Base-by-base conservation (phyloP, 345 rosid genomes). In the Tarenaya hassleriana region DNA sequence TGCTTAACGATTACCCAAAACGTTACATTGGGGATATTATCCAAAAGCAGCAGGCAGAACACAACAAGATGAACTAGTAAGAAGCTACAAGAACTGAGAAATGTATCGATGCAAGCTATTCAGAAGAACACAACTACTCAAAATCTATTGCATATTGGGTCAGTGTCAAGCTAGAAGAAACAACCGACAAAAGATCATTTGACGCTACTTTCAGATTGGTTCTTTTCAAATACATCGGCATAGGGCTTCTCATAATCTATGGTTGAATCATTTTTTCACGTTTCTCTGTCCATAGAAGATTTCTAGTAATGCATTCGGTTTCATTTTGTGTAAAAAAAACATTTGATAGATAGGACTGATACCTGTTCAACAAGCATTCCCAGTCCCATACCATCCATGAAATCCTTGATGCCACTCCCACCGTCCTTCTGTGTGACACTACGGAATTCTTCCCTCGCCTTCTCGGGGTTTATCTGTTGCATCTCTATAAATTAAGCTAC, bases 361-460 rank as follows among this genome's bases (percentile, higher is more conserved):
- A 88, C 98, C 95, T 88, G 96, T 49, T 92, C 95, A 16, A 67
- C 86, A 34, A 92, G 77, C 88, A 88, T 73, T 24, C 98, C 98
- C 37, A 85, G 94, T 48, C 98, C 98, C 95, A 92, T 81, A 35
- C 94, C 95, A 63, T 92, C 95, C 94, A 92, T 88, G 62, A 92
- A 81, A 74, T 92, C 96, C 70, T 92, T 85, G 21, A 92, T 63
- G 33, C 94, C 98, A 5, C 82, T 76, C 56, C 95, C 98, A 56
- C 86, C 96, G 64, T 69, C 66, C 50, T 55, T 75, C 71, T 81
- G 82, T 21, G 82, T 73, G 8, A 70, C 88, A 54, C 72, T 64
- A 21, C 83, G 94, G 56, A 92, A 92, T 64, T 92, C 98, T 74
- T 92, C 98, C 69, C 88, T 83, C 16, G 95, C 94, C 65, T 81